These are phyloP conservation scores for Agroathelia rolfsii DNA, from an alignment of 1,284 basidiomycete species.

Conservation along the genomic window DNA sequence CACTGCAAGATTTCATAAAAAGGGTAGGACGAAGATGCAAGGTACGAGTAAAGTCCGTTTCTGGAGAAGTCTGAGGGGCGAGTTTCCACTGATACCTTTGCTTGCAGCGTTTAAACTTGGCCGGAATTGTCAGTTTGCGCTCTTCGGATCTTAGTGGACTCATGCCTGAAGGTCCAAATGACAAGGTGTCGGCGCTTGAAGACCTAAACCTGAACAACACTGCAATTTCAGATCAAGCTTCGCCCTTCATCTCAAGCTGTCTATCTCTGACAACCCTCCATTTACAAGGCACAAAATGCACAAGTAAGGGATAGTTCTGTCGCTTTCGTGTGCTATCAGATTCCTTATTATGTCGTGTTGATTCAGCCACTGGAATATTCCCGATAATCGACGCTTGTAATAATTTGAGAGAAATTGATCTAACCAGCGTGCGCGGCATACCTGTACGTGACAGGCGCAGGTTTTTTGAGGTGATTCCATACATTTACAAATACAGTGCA, in stretches of 20 bases:
- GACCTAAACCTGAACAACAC: constrained; percentile 53
- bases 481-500: constrained; percentile 1
- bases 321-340: not conserved
- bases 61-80: constrained; percentile 6
- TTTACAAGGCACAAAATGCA: constrained; percentile 48
- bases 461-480: constrained; percentile 51
- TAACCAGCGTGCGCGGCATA: constrained; percentile 60
- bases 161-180: constrained; percentile 21
- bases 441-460: constrained; percentile 44
- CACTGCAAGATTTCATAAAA: constrained; percentile 37
- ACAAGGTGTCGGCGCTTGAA: constrained; percentile 29
- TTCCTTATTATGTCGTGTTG: constrained; percentile 1
- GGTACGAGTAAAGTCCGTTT: constrained; percentile 23
- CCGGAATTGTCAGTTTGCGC: constrained; percentile 39
- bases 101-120: constrained; percentile 42
- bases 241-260: constrained; percentile 44
- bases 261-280: constrained; percentile 35
- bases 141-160: constrained; percentile 45
- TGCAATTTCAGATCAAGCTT: constrained; percentile 44
- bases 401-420: constrained; percentile 39
- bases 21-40: constrained; percentile 51
- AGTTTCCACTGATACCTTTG: constrained; percentile 4
- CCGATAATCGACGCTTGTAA: constrained; percentile 48
- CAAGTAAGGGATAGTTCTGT: constrained; percentile 28
- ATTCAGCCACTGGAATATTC: constrained; percentile 44